Conservation (phyloP, 495 filamentous ascomycete species). For the Aspergillus avenaceus region DNA sequence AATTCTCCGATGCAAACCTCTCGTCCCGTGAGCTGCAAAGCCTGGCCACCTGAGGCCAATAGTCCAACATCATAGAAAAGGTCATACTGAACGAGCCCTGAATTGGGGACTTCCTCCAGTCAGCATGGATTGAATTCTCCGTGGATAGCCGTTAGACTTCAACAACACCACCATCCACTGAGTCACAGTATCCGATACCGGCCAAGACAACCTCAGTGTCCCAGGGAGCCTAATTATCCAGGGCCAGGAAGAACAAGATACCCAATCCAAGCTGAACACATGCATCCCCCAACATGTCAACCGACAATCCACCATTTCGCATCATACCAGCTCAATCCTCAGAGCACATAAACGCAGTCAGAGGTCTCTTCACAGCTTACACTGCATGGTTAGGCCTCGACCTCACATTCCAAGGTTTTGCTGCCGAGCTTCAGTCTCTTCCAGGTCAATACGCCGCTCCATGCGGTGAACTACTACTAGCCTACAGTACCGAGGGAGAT, state of each 20-base stretch:
- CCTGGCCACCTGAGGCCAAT: too few relatives aligned
- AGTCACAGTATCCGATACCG: background rate
- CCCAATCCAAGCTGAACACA: too few relatives aligned
- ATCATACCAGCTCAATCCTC: slow-evolving; percentile 12
- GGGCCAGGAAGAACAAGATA: too few relatives aligned
- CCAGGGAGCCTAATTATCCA: background rate
- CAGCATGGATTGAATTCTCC: too few relatives aligned
- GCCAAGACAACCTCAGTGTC: background rate
- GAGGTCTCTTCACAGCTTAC: slow-evolving; percentile 48
- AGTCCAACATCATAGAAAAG: too few relatives aligned
- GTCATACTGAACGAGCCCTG: too few relatives aligned
- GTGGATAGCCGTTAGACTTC: background rate
- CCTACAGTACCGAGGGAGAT: slow-evolving; percentile 30
- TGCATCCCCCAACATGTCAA: background rate
- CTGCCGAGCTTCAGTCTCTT: slow-evolving; percentile 44
- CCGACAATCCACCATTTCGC: slow-evolving; percentile 2
- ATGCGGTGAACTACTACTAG: slow-evolving; percentile 41
- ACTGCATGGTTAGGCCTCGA: slow-evolving; percentile 49
- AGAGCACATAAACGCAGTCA: slow-evolving; percentile 11
- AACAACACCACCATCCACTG: background rate
- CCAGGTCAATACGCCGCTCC: slow-evolving; percentile 50
- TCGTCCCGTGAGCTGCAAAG: too few relatives aligned
- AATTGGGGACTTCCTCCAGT: too few relatives aligned
- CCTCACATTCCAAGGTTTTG: slow-evolving; percentile 55
- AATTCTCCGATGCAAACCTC: too few relatives aligned